Evolutionary conservation across 192 early-diverging fungal species (phyloP).

Genomic region (Cladochytrium replicatum): DNA sequence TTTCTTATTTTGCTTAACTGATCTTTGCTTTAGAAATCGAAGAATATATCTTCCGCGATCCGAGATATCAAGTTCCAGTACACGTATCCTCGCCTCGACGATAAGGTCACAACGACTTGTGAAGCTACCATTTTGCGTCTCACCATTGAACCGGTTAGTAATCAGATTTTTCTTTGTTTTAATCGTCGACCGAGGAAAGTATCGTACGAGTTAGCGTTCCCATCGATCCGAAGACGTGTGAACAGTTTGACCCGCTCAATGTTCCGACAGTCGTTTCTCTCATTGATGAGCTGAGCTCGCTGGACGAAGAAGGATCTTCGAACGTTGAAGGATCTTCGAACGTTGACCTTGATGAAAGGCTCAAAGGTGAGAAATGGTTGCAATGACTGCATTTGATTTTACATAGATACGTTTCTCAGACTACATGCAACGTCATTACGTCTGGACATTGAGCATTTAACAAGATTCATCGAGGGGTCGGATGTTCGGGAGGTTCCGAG

Average conservation of each 20-base stretch:
- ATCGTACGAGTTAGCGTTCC: conserved; percentile 87
- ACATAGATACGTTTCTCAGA: conserved; percentile 3
- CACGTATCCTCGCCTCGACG: conserved; percentile 86
- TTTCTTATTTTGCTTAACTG: no score
- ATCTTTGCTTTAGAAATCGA: no score
- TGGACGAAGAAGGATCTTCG: background rate
- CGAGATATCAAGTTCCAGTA: conserved; percentile 82
- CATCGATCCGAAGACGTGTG: conserved; percentile 63
- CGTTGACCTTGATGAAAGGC: background rate
- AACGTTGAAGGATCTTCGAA: background rate
- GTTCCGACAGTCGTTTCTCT: conserved; percentile 67
- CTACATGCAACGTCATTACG: conserved; percentile 13
- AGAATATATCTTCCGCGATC: no score
- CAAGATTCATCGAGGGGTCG: conserved; percentile 11
- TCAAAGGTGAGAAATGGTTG: background rate
- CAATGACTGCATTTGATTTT: background rate
- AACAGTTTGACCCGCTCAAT: conserved; percentile 69
- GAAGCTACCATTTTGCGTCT: conserved; percentile 94
- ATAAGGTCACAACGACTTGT: conserved; percentile 95
- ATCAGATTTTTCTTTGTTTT: background rate
- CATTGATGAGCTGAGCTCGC: conserved; percentile 51
- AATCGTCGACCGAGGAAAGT: background rate
- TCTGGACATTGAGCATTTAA: conserved; percentile 22
- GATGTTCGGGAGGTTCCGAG: no score
- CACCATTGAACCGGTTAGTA: conserved; percentile 40